Conservation (phyloP, 2,329 filamentous ascomycete genomes). For the Gaeumannomyces sp. region DNA sequence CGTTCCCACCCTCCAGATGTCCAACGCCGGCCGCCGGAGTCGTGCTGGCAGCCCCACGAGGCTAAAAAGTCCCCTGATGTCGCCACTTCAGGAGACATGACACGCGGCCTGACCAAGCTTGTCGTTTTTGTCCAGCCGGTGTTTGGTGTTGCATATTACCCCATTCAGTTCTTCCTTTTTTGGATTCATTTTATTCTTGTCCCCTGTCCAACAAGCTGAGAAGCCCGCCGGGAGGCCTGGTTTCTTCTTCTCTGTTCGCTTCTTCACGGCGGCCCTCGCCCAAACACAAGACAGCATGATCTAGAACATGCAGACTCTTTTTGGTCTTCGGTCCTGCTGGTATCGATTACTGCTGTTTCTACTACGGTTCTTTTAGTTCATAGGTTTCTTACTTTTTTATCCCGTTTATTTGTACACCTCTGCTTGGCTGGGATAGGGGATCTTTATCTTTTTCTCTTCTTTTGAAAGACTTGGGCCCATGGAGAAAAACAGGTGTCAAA, state of each 20-base stretch:
- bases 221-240: not conserved
- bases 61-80: slow-evolving; percentile 51
- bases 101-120: not conserved
- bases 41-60: slow-evolving; percentile 52
- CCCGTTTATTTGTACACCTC: not conserved
- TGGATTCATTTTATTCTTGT: slow-evolving; percentile 7
- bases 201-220: not conserved
- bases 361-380: not conserved
- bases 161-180: slow-evolving; percentile 1
- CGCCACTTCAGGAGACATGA: slow-evolving; percentile 36
- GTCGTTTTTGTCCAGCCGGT: not conserved
- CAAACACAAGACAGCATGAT: no score
- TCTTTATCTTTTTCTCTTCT: not conserved
- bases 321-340: not conserved
- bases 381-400: not conserved
- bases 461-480: not conserved
- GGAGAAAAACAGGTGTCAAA: not conserved
- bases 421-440: not conserved
- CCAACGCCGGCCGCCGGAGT: slow-evolving; percentile 52
- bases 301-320: not conserved
- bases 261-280: not conserved
- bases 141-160: not conserved
- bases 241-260: not conserved
- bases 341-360: not conserved
- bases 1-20: slow-evolving; percentile 45